Evolutionary conservation across 176 grass and related monocot species (phyloP).

Genomic region (Oryza nivara): DNA sequence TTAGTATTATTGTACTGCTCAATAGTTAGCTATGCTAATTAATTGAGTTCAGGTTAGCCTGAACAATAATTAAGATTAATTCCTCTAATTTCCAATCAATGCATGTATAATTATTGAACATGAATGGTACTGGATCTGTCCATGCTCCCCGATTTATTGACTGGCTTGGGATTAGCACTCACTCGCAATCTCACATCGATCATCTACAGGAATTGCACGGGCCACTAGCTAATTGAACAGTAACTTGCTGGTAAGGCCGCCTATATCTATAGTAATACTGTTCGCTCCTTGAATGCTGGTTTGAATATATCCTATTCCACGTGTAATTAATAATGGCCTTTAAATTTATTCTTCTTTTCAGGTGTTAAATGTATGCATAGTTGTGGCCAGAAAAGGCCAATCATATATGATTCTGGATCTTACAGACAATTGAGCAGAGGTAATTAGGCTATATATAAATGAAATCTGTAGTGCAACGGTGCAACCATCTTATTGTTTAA

Average conservation of each 20-base stretch:
- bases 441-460: neutral
- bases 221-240: conserved; percentile 34
- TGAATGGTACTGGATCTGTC: conserved; percentile 24
- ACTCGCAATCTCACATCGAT: neutral
- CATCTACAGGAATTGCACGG: conserved; percentile 41
- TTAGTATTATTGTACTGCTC: neutral
- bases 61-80: conserved; percentile 19
- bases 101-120: conserved; percentile 37
- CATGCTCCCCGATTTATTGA: neutral
- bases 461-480: no score
- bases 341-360: conserved; percentile 6
- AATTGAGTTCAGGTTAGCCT: conserved; percentile 20
- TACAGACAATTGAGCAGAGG: neutral
- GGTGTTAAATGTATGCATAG: conserved; percentile 13
- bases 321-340: neutral
- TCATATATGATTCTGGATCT: neutral
- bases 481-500: no score
- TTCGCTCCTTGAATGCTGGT: conserved; percentile 34
- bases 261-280: conserved; percentile 19
- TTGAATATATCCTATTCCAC: conserved; percentile 30
- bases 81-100: conserved; percentile 9
- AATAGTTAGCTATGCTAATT: neutral
- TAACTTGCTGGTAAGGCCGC: conserved; percentile 22
- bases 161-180: neutral
- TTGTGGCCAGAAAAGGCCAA: conserved; percentile 1